A percentile compares a stretch with the other conserved stretches of the same genome.
These are phyloP conservation scores for Perilla frutescens DNA, from an alignment of 257 asterid genomes.

Conservation along the genomic window DNA sequence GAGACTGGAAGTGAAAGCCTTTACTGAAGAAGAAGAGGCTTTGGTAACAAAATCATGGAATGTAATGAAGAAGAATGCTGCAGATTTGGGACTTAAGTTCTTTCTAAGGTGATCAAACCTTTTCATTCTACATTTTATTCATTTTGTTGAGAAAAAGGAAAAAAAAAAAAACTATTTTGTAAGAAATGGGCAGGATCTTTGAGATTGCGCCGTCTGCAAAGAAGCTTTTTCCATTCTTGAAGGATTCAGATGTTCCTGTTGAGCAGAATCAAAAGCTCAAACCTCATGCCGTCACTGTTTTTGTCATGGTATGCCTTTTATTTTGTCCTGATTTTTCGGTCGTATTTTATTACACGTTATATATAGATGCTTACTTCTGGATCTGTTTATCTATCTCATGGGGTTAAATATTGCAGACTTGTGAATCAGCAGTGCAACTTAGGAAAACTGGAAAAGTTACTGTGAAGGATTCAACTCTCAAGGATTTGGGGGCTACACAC, in stretches of 20 bases:
- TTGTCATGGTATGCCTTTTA: constrained; percentile 54
- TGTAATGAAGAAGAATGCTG: constrained; percentile 66
- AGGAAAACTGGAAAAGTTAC: constrained; percentile 65
- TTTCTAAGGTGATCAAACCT: constrained; percentile 68
- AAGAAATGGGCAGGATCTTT: constrained; percentile 63
- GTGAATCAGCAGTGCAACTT: constrained; percentile 78
- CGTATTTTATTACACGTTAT: background rate
- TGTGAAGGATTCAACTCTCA: constrained; percentile 60
- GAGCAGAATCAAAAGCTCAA: constrained; percentile 74
- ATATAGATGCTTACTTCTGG: background rate
- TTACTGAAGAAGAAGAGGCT: constrained; percentile 77
- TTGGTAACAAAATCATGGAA: constrained; percentile 71
- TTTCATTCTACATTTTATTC: no score
- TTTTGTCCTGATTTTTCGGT: background rate
- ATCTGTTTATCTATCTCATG: no score
- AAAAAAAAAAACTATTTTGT: no score
- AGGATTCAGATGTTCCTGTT: constrained; percentile 56
- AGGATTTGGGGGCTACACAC: constrained; percentile 61
- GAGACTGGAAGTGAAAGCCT: constrained; percentile 37
- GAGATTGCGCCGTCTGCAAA: constrained; percentile 80
- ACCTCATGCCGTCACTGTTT: constrained; percentile 66
- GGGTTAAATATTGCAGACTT: constrained; percentile 54
- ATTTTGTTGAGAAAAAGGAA: no score
- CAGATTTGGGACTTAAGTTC: constrained; percentile 65
- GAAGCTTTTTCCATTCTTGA: constrained; percentile 67